Conservation (phyloP, 2,329 filamentous ascomycete genomes). For the Pseudogymnoascus sp. region DNA sequence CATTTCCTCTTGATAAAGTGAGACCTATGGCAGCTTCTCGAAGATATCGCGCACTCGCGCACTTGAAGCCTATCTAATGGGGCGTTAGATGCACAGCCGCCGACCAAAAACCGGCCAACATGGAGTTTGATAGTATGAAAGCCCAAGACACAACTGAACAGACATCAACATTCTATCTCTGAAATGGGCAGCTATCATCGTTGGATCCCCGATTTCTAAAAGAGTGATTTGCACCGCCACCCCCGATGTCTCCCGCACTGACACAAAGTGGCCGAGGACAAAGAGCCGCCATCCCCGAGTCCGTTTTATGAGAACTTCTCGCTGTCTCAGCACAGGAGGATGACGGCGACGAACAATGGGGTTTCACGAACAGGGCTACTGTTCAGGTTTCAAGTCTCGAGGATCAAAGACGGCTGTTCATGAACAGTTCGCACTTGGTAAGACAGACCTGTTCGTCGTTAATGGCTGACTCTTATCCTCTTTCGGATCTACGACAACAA, state of each 20-base stretch:
- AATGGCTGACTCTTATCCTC: not conserved
- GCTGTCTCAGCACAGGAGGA: not conserved
- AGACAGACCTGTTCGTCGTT: too few species aligned
- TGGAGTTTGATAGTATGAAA: not conserved
- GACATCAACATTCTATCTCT: not conserved
- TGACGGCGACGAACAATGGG: not conserved
- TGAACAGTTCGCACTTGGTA: not conserved
- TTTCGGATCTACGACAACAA: too few species aligned
- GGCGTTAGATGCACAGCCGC: not conserved
- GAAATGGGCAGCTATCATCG: not conserved
- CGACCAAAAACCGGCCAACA: not conserved
- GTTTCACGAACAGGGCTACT: not conserved
- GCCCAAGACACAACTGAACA: not conserved
- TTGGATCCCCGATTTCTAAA: not conserved
- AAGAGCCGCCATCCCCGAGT: not conserved
- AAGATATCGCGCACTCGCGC: not conserved
- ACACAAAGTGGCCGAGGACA: not conserved
- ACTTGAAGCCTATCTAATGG: not conserved
- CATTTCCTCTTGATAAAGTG: not conserved
- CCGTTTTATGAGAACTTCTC: not conserved
- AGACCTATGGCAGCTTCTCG: not conserved
- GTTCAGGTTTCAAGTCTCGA: not conserved
- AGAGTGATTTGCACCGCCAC: not conserved
- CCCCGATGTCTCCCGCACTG: not conserved
- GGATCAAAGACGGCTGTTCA: not conserved